A percentile compares a stretch with the other conserved stretches of the same genome.
Conservation (phyloP, 305 asterid genomes). For the Solanum aculeatissimum region DNA sequence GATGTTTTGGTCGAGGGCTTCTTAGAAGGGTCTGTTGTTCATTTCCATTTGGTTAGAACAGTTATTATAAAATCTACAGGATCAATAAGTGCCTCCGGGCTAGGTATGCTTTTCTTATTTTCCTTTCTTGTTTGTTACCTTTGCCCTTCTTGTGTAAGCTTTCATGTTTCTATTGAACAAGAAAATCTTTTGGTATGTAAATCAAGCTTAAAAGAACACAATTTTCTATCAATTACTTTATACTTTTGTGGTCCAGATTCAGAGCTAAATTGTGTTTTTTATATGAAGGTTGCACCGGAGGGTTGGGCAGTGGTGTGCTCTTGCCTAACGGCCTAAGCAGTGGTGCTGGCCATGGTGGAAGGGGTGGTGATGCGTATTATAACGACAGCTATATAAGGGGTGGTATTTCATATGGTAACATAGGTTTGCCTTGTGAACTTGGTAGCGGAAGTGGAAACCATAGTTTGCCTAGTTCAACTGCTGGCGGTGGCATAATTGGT, state of each 20-base stretch:
- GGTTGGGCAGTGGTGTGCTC: slow-evolving; percentile 67
- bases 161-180: not conserved
- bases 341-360: slow-evolving; percentile 98
- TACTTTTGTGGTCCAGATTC: not conserved
- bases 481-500: slow-evolving; percentile 91
- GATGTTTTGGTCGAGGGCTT: slow-evolving; percentile 56
- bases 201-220: not conserved
- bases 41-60: slow-evolving; percentile 71
- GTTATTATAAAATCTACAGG: slow-evolving; percentile 56
- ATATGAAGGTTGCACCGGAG: slow-evolving; percentile 67
- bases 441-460: slow-evolving; percentile 93
- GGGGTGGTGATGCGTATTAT: slow-evolving; percentile 77
- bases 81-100: slow-evolving; percentile 68
- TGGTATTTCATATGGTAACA: slow-evolving; percentile 58
- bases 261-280: not conserved
- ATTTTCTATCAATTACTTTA: not conserved
- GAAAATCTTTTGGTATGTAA: not conserved
- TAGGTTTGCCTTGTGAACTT: slow-evolving; percentile 78
- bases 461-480: slow-evolving; percentile 46
- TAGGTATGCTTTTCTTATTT: slow-evolving; percentile 33
- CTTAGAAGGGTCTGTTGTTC: slow-evolving; percentile 73
- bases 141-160: not conserved
- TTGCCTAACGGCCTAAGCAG: slow-evolving; percentile 58
- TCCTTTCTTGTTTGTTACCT: not conserved
- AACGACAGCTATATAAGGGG: slow-evolving; percentile 50